Conservation (phyloP, 495 filamentous ascomycete genomes). For the Aspergillus nanangensis region DNA sequence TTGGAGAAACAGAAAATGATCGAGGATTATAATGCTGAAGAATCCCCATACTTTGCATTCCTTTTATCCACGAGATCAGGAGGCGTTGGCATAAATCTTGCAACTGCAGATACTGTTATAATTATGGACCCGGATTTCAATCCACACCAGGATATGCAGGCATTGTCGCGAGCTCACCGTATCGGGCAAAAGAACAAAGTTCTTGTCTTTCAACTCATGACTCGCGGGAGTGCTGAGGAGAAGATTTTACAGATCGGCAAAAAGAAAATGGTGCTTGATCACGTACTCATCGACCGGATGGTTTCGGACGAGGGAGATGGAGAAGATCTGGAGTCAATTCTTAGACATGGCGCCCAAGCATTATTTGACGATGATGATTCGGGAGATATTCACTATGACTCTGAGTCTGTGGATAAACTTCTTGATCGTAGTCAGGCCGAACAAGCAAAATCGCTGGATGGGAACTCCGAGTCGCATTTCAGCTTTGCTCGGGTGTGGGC, state of each 20-base stretch:
- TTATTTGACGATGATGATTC: slow-evolving; percentile 73
- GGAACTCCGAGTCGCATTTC: slow-evolving; percentile 71
- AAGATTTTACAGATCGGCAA: slow-evolving; percentile 95
- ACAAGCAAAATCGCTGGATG: slow-evolving; percentile 53
- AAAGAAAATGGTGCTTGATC: slow-evolving; percentile 91
- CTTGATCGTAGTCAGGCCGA: slow-evolving; percentile 82
- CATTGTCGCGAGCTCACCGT: slow-evolving; percentile 86
- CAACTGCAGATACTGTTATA: slow-evolving; percentile 96
- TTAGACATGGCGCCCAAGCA: slow-evolving; percentile 81
- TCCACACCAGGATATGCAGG: slow-evolving; percentile 96
- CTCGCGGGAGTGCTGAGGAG: slow-evolving; percentile 83
- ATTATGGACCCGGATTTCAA: slow-evolving; percentile 99
- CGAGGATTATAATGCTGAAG: slow-evolving; percentile 83
- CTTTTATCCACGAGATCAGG: slow-evolving; percentile 90
- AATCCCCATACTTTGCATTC: slow-evolving; percentile 82
- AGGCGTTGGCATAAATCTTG: slow-evolving; percentile 96
- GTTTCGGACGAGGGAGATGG: slow-evolving; percentile 68
- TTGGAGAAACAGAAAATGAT: slow-evolving; percentile 91
- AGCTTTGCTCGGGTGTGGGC: slow-evolving; percentile 91
- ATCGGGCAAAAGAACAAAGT: slow-evolving; percentile 97
- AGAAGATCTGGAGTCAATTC: slow-evolving; percentile 79
- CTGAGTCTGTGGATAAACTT: slow-evolving; percentile 75
- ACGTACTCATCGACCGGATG: slow-evolving; percentile 88
- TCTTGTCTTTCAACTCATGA: slow-evolving; percentile 89
- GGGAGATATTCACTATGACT: slow-evolving; percentile 70